A percentile compares a stretch with the other conserved stretches of the same genome.
Conservation (phyloP, 2,329 filamentous ascomycete genomes). For the Bipolaris oryzae region DNA sequence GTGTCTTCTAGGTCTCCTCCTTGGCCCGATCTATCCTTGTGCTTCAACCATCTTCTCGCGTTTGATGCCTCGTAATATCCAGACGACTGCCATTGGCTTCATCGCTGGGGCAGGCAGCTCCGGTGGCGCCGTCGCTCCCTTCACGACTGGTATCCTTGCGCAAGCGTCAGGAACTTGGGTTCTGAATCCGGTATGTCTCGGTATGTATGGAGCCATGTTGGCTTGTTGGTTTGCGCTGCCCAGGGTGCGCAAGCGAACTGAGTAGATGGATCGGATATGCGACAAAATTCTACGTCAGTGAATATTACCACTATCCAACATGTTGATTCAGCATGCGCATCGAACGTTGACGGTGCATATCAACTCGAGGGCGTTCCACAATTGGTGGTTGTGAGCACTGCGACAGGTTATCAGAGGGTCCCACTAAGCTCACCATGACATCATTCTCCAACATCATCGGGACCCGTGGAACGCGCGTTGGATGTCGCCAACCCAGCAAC, state of each 20-base stretch:
- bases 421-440: not conserved
- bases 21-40: constrained; percentile 82
- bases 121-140: constrained; percentile 71
- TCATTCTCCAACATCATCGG: not conserved
- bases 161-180: constrained; percentile 68
- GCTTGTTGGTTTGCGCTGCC: constrained; percentile 69
- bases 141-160: constrained; percentile 68
- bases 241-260: constrained; percentile 62
- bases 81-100: constrained; percentile 68
- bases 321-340: no score
- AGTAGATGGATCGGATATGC: constrained; percentile 50
- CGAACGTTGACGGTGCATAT: not conserved
- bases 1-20: constrained; percentile 70
- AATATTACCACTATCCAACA: not conserved
- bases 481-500: not conserved
- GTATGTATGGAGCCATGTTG: constrained; percentile 68
- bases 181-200: constrained; percentile 69
- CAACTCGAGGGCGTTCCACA: not conserved
- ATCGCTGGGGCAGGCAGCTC: constrained; percentile 73
- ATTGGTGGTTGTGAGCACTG: not conserved
- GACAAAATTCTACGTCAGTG: not conserved
- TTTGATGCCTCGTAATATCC: constrained; percentile 63
- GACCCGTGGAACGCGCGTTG: not conserved
- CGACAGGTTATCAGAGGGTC: not conserved
- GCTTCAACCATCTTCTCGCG: constrained; percentile 68